Evolutionary conservation across 1,139 yeast species (phyloP).

Genomic region (Chernovozyma aurita): DNA sequence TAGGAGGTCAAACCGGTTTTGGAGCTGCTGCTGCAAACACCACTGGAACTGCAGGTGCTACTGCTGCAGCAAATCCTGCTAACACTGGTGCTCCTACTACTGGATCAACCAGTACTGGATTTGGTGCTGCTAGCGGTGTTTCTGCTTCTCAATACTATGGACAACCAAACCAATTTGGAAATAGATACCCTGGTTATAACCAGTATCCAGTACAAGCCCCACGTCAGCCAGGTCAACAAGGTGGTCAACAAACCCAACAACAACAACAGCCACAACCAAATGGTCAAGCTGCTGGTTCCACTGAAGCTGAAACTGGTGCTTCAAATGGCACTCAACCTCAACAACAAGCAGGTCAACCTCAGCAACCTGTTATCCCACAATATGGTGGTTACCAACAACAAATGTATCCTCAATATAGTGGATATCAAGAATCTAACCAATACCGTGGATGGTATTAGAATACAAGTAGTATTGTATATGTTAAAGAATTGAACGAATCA

Average conservation of each 20-base stretch:
- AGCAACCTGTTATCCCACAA: conserved; percentile 39
- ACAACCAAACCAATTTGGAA: conserved; percentile 34
- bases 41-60: conserved; percentile 9
- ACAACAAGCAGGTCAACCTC: conserved; percentile 27
- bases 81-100: conserved; percentile 8
- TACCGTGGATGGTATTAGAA: conserved; percentile 35
- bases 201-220: conserved; percentile 32
- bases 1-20: conserved; percentile 24
- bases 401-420: conserved; percentile 42
- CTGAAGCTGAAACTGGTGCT: conserved; percentile 4
- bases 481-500: conserved; percentile 1
- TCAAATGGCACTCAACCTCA: conserved; percentile 18
- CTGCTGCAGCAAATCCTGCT: conserved; percentile 7
- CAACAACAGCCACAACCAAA: conserved; percentile 16
- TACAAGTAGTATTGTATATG: neutral
- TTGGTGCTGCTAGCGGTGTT: conserved; percentile 14
- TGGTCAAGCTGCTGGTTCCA: conserved; percentile 12
- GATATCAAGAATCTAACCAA: conserved; percentile 42
- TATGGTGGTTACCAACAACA: conserved; percentile 43
- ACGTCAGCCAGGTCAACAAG: conserved; percentile 9
- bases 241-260: conserved; percentile 11
- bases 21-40: conserved; percentile 13
- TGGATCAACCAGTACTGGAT: conserved; percentile 6
- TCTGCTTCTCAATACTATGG: conserved; percentile 30
- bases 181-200: conserved; percentile 36